Base-by-base conservation (phyloP, 169 alveolate genomes). In the Plasmodium cynomolgi region DNA sequence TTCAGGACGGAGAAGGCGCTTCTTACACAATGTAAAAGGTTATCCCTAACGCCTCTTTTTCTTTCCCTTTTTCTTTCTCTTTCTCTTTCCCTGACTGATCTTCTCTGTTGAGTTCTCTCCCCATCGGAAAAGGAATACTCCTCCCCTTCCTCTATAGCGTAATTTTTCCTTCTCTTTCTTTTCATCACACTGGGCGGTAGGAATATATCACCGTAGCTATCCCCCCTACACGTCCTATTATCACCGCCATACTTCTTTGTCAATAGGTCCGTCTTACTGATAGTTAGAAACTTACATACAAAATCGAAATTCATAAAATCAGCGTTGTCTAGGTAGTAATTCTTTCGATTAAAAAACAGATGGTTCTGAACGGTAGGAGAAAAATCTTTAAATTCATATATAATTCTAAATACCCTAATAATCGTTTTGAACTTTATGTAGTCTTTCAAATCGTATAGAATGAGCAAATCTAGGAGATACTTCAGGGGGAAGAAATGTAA, bases 221-320 rank as follows among this genome's bases (percentile, higher is more conserved):
- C 33, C 39, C 44, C 84, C 33, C 39, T 15, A n/a, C 8, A 31
- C 3, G 77, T 20, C 39, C 15, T 8, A 68, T 7, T 7, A 68
- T 7, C n/a, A 26, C 37, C n/a, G n/a, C 37, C 8, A 41, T 54
- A 58, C 62, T 77, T 77, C 20, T 37, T 39, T 1, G 31, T 23
- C 50, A 31, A 33, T 34, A 9, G 23, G 13, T 72, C 23, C 68
- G 47, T 75, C 71, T 23, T 39, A 47, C 81, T 41, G 41, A 86
- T 29, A 5, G 84, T 71, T 29, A 86, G 44, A 86, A 86, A 86
- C 44, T 75, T 77, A 79, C 93, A 86, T 15, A 54, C 54, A 86
- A 86, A 86, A 54, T 86, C 84, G 54, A 75, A 86, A 34, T 86
- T 86, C 85, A 79, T 86, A 86, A 86, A 86, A 86, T 86, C 86